These are phyloP conservation scores for Pseudogymnoascus destructans DNA, from an alignment of 2,329 filamentous ascomycete genomes.

Conservation along the genomic window DNA sequence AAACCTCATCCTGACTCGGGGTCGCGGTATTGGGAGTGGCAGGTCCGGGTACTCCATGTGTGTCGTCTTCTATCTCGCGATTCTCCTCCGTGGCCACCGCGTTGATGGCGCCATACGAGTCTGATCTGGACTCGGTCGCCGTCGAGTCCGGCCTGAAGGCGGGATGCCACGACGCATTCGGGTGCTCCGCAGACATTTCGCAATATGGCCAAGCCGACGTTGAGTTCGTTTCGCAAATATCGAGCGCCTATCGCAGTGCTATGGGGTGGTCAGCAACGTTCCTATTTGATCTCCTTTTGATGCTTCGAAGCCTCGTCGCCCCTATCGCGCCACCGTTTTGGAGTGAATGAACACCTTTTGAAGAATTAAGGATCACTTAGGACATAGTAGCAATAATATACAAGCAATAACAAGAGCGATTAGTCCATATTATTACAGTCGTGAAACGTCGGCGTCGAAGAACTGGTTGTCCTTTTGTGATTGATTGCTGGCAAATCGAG, in stretches of 20 bases:
- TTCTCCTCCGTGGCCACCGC: background rate
- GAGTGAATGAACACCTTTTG: background rate
- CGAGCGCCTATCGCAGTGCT: conserved; percentile 4
- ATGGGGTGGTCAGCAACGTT: background rate
- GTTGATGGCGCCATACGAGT: conserved; percentile 9
- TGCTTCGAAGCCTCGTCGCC: conserved; percentile 2
- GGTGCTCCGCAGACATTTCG: conserved; percentile 33
- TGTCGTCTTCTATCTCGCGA: background rate
- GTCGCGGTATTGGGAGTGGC: conserved; percentile 10
- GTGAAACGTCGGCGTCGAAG: conserved; percentile 3
- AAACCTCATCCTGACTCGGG: background rate
- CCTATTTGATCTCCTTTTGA: background rate
- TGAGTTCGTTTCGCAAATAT: background rate
- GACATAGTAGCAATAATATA: conserved; percentile 6
- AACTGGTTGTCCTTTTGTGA: conserved; percentile 7
- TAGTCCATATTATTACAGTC: conserved; percentile 8
- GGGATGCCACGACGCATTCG: conserved; percentile 37
- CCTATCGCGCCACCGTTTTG: conserved; percentile 1
- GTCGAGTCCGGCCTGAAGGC: conserved; percentile 36
- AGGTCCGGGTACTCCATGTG: background rate
- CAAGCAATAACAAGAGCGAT: conserved; percentile 1
- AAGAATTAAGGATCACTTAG: conserved; percentile 1
- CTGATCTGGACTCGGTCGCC: conserved; percentile 17
- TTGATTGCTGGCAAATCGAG: conserved; percentile 5
- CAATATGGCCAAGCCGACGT: background rate